phyloP scores from a whole-genome alignment of 129 eudicot genomes.

The Centrapalus pauciflorus region DNA sequence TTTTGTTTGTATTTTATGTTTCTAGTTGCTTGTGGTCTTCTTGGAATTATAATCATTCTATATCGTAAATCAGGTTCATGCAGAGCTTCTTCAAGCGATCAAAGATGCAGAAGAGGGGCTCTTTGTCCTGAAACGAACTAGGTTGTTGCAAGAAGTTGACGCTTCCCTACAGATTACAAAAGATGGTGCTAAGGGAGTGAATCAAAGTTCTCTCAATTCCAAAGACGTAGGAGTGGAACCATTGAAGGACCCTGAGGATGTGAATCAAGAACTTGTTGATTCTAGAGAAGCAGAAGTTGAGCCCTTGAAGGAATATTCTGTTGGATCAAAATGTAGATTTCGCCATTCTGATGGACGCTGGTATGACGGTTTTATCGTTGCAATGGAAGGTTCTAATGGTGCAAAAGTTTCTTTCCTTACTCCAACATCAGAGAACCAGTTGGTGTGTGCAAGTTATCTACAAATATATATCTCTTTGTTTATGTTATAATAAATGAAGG shows the following conservation, averaged over 20 bases:
- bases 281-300: conserved; percentile 42
- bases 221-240: conserved; percentile 48
- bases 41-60: not conserved
- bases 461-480: conserved; percentile 1
- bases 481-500: conserved; percentile 3
- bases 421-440: conserved; percentile 81
- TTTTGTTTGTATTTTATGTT: not conserved
- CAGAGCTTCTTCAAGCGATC: conserved; percentile 81
- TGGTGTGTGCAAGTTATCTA: conserved; percentile 72
- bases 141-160: conserved; percentile 78
- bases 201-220: conserved; percentile 46
- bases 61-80: conserved; percentile 43
- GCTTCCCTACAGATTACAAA: conserved; percentile 30
- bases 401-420: conserved; percentile 78
- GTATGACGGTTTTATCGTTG: conserved; percentile 74
- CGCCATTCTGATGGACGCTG: conserved; percentile 89
- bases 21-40: not conserved
- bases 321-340: conserved; percentile 96
- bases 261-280: conserved; percentile 41
- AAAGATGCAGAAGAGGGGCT: conserved; percentile 95
- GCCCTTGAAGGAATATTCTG: conserved; percentile 45
- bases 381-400: conserved; percentile 48
- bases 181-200: conserved; percentile 21
- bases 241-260: conserved; percentile 39
- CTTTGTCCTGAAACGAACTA: conserved; percentile 66